These are phyloP conservation scores for Fusarium albosuccineum DNA, from an alignment of 2,329 filamentous ascomycete species.

Conservation along the genomic window DNA sequence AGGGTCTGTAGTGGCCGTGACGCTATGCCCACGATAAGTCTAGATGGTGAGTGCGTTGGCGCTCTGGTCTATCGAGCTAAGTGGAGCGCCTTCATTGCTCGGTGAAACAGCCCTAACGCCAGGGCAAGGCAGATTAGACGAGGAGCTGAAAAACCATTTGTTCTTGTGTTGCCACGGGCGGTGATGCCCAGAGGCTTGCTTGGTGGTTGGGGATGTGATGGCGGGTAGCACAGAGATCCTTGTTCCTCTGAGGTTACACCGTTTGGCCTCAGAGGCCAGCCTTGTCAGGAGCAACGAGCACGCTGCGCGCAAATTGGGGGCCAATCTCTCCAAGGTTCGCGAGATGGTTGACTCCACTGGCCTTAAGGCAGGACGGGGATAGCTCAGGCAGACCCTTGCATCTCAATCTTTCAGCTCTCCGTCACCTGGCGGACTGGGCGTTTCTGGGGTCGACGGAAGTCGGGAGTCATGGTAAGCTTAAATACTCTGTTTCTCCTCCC, in stretches of 20 bases:
- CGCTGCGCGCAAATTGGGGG: neutral
- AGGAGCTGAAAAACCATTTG: neutral
- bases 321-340: neutral
- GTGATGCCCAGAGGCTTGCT: neutral
- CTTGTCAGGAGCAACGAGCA: neutral
- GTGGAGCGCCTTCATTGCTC: neutral
- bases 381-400: slow-evolving; percentile 1
- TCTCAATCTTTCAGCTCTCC: neutral
- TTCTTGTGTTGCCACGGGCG: too few relatives aligned
- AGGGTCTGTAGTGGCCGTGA: neutral
- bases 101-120: slow-evolving; percentile 3
- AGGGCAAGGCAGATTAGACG: slow-evolving; percentile 3
- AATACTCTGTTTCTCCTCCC: neutral
- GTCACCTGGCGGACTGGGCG: neutral
- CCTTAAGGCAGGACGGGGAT: neutral
- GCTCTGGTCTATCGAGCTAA: neutral
- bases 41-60: neutral
- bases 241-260: too few relatives aligned
- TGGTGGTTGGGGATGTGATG: neutral
- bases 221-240: too few relatives aligned
- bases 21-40: neutral
- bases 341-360: neutral
- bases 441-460: too few relatives aligned
- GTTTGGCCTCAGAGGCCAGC: too few relatives aligned
- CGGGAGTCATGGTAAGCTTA: neutral